Conservation (phyloP, 148 eudicot genomes). For the Spergularia bocconei region DNA sequence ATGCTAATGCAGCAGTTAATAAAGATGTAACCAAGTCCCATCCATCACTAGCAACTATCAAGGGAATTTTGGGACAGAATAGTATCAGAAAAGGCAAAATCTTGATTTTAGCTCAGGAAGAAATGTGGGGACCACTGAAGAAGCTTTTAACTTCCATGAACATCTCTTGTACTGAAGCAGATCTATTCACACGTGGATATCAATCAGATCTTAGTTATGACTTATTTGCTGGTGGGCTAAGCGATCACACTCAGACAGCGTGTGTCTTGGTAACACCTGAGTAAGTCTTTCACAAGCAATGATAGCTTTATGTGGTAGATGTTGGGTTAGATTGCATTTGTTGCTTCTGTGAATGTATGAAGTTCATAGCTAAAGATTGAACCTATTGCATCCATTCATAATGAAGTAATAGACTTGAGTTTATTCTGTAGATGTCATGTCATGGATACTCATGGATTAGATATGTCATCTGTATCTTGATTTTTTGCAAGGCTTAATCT, state of each 20-base stretch:
- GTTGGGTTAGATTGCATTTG: constrained; percentile 1
- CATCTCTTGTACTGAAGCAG: constrained; percentile 33
- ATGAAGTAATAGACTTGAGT: not conserved
- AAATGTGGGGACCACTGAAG: constrained; percentile 56
- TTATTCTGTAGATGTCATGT: constrained; percentile 1
- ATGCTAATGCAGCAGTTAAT: constrained; percentile 38
- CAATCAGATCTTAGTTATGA: constrained; percentile 17
- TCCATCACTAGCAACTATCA: constrained; percentile 51
- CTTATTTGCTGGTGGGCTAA: constrained; percentile 21
- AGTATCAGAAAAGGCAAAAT: constrained; percentile 31
- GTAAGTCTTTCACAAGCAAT: constrained; percentile 36
- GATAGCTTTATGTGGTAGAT: not conserved
- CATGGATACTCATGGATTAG: not conserved
- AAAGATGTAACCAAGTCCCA: constrained; percentile 46
- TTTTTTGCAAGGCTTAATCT: not conserved
- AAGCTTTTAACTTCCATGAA: constrained; percentile 44
- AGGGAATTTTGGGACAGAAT: constrained; percentile 42
- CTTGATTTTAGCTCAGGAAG: constrained; percentile 55
- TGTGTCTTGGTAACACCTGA: constrained; percentile 45
- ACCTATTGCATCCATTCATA: not conserved
- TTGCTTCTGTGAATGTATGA: not conserved
- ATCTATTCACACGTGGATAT: constrained; percentile 18
- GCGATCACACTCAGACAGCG: constrained; percentile 29
- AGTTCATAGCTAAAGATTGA: not conserved
- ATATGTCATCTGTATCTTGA: not conserved